These are phyloP conservation scores for Dactylellina drechsleri DNA, from an alignment of 2,329 filamentous ascomycete genomes.

Conservation along the genomic window DNA sequence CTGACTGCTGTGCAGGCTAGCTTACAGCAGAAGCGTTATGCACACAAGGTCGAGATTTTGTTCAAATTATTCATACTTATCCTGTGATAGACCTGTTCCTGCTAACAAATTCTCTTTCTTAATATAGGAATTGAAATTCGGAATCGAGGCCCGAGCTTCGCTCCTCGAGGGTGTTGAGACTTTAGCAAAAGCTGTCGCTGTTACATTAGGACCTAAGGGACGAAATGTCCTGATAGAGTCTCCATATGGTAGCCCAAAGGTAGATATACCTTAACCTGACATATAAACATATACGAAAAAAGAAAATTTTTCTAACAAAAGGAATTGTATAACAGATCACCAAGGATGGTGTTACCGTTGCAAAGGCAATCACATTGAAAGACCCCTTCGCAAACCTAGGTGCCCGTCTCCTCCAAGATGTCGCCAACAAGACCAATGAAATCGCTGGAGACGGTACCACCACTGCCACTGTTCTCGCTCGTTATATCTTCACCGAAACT, in stretches of 20 bases:
- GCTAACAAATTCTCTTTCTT: constrained; percentile 57
- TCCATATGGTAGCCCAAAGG: constrained; percentile 98
- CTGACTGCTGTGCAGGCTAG: constrained; percentile 72
- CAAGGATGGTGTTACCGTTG: constrained; percentile 85
- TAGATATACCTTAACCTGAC: constrained; percentile 64
- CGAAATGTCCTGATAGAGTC: constrained; percentile 99
- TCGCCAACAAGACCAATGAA: constrained; percentile 99
- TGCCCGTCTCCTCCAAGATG: constrained; percentile 94
- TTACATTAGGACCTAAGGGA: constrained; percentile 96
- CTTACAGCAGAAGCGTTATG: constrained; percentile 88
- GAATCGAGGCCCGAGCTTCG: constrained; percentile 88
- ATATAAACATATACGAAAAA: background rate
- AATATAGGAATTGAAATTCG: constrained; percentile 91
- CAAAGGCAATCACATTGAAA: constrained; percentile 83
- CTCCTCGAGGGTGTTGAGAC: constrained; percentile 96
- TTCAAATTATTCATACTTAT: constrained; percentile 11
- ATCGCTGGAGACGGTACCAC: constrained; percentile 98
- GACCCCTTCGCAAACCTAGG: constrained; percentile 99
- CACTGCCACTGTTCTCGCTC: constrained; percentile 94
- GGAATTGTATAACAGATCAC: constrained; percentile 56
- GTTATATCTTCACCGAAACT: constrained; percentile 99
- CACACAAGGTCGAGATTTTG: constrained; percentile 82
- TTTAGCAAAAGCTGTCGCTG: constrained; percentile 92
- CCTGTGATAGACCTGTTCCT: constrained; percentile 27
- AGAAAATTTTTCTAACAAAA: constrained; percentile 10